Conservation (phyloP, 345 rosid species). For the Murraya paniculata region DNA sequence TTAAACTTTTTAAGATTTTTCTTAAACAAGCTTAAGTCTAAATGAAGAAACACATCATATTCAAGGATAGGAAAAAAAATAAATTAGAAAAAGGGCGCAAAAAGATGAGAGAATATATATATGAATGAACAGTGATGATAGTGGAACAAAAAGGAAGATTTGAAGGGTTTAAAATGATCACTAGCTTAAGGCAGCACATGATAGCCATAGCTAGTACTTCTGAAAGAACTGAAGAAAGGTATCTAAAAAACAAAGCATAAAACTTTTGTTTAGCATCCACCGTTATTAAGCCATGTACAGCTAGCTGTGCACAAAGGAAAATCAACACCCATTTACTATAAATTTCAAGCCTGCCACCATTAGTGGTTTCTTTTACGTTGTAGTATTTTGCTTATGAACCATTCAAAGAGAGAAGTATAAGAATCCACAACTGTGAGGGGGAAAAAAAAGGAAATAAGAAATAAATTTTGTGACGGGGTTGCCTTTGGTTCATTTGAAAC, state of each 20-base stretch:
- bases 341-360: constrained; percentile 5
- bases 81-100: not conserved
- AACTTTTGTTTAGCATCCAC: constrained; percentile 13
- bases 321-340: not conserved
- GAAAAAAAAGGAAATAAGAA: not conserved
- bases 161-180: constrained; percentile 24
- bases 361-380: not conserved
- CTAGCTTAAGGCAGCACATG: constrained; percentile 6
- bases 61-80: not conserved
- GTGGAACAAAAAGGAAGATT: constrained; percentile 15
- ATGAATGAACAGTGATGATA: not conserved
- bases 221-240: not conserved
- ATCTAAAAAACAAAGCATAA: not conserved
- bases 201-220: not conserved
- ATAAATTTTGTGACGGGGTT: not conserved
- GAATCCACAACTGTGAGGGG: not conserved
- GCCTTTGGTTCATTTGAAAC: not conserved
- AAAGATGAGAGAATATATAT: not conserved
- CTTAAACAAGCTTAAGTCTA: not conserved
- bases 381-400: not conserved
- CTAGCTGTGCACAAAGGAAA: constrained; percentile 2
- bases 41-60: not conserved
- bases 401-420: not conserved
- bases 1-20: not conserved
- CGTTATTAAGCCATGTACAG: constrained; percentile 27